phyloP scores from a whole-genome alignment of 2,329 filamentous ascomycete species.

The Fusarium sp. region DNA sequence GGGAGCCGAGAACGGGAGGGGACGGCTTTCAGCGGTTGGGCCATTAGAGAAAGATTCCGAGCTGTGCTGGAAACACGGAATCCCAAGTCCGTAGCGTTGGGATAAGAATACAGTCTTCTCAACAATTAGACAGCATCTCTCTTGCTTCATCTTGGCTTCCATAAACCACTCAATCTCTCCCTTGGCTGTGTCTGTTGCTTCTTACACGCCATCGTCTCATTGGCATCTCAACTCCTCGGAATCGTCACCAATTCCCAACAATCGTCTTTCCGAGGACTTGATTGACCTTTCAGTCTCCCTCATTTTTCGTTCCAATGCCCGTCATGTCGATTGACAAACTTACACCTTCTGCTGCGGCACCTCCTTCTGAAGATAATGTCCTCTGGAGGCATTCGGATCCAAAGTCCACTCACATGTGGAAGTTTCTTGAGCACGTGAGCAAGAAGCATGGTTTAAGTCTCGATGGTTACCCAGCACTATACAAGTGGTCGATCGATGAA shows the following conservation, averaged over 20 bases:
- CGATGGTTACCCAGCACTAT: constrained; percentile 76
- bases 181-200: neutral
- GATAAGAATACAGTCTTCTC: constrained; percentile 20
- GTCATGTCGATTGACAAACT: constrained; percentile 42
- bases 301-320: constrained; percentile 31
- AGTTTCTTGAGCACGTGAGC: constrained; percentile 77
- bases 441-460: constrained; percentile 72
- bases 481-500: constrained; percentile 85
- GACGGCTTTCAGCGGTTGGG: constrained; percentile 43
- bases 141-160: neutral
- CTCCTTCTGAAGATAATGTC: constrained; percentile 51
- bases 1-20: constrained; percentile 40
- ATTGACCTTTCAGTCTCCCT: neutral
- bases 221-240: constrained; percentile 5
- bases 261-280: neutral
- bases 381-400: constrained; percentile 80
- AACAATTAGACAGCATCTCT: constrained; percentile 4
- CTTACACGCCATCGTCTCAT: neutral
- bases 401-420: constrained; percentile 74
- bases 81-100: constrained; percentile 14
- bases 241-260: constrained; percentile 17
- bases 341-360: constrained; percentile 29
- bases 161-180: neutral
- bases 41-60: constrained; percentile 25
- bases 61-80: constrained; percentile 27